A percentile compares a stretch with the other conserved stretches of the same genome.
phyloP scores from a whole-genome alignment of 1,139 yeast species.

The Hyphopichia burtonii region DNA sequence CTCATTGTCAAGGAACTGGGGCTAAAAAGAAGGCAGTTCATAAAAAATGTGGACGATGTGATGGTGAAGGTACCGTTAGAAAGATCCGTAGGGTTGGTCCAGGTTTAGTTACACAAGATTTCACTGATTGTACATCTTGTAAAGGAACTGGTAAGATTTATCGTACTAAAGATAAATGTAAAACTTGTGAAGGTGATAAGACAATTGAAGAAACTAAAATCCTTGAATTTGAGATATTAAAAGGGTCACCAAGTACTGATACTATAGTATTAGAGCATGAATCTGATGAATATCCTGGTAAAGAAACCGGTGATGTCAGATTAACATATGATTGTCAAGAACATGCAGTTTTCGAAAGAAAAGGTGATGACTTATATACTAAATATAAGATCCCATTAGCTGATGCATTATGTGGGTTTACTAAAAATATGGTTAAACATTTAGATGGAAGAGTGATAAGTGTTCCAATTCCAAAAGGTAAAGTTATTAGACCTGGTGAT shows the following conservation, averaged over 20 bases:
- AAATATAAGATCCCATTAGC: slow-evolving; percentile 61
- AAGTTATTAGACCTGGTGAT: slow-evolving; percentile 80
- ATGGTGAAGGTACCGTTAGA: slow-evolving; percentile 66
- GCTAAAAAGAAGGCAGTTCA: slow-evolving; percentile 59
- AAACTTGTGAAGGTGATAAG: slow-evolving; percentile 67
- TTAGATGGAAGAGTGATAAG: slow-evolving; percentile 77
- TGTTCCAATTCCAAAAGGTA: slow-evolving; percentile 66
- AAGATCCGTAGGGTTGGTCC: slow-evolving; percentile 70
- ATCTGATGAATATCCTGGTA: slow-evolving; percentile 79
- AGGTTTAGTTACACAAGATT: slow-evolving; percentile 68
- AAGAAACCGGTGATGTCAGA: slow-evolving; percentile 75
- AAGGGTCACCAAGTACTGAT: slow-evolving; percentile 68
- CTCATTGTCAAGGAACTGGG: slow-evolving; percentile 73
- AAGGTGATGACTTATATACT: slow-evolving; percentile 64
- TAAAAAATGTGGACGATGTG: slow-evolving; percentile 63
- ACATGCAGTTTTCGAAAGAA: slow-evolving; percentile 52
- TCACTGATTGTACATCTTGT: slow-evolving; percentile 67
- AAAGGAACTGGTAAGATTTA: slow-evolving; percentile 66
- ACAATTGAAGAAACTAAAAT: slow-evolving; percentile 67
- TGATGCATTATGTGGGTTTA: slow-evolving; percentile 83
- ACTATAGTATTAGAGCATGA: slow-evolving; percentile 61
- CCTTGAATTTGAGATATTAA: slow-evolving; percentile 73
- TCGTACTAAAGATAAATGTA: slow-evolving; percentile 72
- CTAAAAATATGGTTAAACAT: slow-evolving; percentile 65
- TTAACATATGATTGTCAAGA: slow-evolving; percentile 53